These are phyloP conservation scores for Saprolegnia parasitica DNA, from an alignment of 352 stramenopile species.

Conservation along the genomic window DNA sequence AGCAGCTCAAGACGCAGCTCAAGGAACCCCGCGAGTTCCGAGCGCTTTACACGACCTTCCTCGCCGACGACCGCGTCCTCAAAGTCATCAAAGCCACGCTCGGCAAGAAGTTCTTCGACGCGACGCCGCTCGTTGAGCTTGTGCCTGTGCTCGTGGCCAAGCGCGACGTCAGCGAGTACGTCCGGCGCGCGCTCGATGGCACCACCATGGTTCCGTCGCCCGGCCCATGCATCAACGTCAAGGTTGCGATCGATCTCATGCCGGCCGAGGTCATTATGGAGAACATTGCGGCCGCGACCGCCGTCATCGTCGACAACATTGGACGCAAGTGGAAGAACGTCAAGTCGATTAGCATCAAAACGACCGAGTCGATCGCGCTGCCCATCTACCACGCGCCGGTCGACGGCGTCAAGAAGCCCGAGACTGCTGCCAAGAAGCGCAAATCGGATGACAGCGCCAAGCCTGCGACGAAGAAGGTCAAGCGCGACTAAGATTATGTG, in stretches of 20 bases:
- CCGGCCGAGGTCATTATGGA: conserved; percentile 55
- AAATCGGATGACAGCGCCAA: no score
- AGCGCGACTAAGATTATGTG: not conserved
- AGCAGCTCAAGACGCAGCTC: conserved; percentile 76
- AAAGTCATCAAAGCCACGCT: conserved; percentile 57
- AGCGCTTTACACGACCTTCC: conserved; percentile 56
- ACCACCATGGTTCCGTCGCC: conserved; percentile 81
- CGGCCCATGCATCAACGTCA: conserved; percentile 87
- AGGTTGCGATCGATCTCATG: conserved; percentile 63
- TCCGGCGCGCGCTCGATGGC: conserved; percentile 41
- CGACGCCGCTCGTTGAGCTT: conserved; percentile 60
- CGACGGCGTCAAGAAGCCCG: not conserved
- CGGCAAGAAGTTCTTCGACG: conserved; percentile 44
- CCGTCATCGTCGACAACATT: conserved; percentile 66
- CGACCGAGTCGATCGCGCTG: conserved; percentile 69
- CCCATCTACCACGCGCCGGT: conserved; percentile 79
- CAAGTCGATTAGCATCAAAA: conserved; percentile 88
- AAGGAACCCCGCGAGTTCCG: conserved; percentile 61
- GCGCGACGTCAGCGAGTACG: conserved; percentile 40
- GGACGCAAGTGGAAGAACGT: conserved; percentile 87
- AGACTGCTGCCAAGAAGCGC: not conserved
- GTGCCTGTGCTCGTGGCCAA: conserved; percentile 63
- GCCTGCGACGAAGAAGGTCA: not conserved
- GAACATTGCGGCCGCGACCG: conserved; percentile 64
- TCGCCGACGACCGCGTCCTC: conserved; percentile 67